Base-by-base conservation (phyloP, 2,329 filamentous ascomycete species). In the Ramichloridium luteum region DNA sequence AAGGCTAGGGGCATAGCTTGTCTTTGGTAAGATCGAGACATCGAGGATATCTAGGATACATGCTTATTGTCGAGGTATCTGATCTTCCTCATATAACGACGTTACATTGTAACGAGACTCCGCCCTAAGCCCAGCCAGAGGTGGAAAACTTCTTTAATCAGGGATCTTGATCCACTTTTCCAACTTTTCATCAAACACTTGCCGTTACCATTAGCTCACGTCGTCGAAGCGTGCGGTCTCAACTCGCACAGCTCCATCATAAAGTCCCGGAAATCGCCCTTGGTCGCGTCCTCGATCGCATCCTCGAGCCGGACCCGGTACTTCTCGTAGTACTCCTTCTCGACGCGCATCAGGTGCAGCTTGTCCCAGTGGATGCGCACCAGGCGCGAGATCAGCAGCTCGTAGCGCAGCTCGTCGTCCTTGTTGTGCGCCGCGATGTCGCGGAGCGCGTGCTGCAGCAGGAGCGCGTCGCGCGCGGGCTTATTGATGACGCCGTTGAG, bases 401-500 rank as follows among this genome's bases (percentile, higher is more conserved):
- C 88, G 27, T 81, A 79, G 16, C 88, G 75, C 41, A 86, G 66
- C 32, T 70, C 49, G 41, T 55, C 37, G 14, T 48, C 50, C 5
- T 50, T 49, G 31, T 57, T 52, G 18, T 42, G 40, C 3, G 52
- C 37, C 2, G 53, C 57, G 16, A 67, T 59, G 13, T 76, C 79
- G 32, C 54, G 51, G 43, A 96, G 74, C 2, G 90, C 88, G 61
- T 96, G 90, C 57, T 93, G 77, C 2, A 98, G 67, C 3, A 96
- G 75, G 22, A 94, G 70, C 3, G 88, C 84, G 56, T 96, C 90
- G 34, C 90, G 82, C 40, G 93, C 84, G 4, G 90, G 86, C 37
- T 81, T 81, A 62, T 96, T 96, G 62, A 96, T 93, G 35, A 93
- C 77, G 49, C 90, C 90, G 60, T 96, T 94, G 50, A 98, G 77